Evolutionary conservation across 257 asterid genomes (phyloP).

Genomic region (Nicotiana paniculata): DNA sequence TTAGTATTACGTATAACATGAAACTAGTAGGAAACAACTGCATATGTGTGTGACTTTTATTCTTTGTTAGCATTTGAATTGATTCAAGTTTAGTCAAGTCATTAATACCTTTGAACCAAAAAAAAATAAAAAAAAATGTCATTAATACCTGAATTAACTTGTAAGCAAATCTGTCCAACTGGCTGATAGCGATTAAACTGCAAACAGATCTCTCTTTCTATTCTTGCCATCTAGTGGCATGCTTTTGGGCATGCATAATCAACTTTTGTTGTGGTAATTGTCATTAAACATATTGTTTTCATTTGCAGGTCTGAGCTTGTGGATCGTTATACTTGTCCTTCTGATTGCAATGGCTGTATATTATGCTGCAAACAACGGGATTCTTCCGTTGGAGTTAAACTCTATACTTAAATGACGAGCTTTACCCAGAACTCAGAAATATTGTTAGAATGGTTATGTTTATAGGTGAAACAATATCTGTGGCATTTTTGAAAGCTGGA

Average conservation of each 20-base stretch:
- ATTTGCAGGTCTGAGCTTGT: slow-evolving; percentile 55
- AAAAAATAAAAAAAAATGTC: not conserved
- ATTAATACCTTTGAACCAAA: not conserved
- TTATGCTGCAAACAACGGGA: slow-evolving; percentile 29
- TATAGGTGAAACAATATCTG: not conserved
- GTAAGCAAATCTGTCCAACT: not conserved
- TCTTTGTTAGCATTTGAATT: not conserved
- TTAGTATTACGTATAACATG: not conserved
- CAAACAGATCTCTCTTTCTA: not conserved
- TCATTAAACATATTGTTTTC: not conserved
- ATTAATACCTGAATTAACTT: not conserved
- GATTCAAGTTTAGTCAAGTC: not conserved
- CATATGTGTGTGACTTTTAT: not conserved
- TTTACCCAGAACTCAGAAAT: not conserved
- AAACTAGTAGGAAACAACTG: not conserved
- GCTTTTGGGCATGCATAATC: not conserved
- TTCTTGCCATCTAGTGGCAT: not conserved
- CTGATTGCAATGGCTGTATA: slow-evolving; percentile 53
- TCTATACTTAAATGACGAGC: not conserved
- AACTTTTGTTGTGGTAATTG: not conserved
- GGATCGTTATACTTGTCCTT: slow-evolving; percentile 51
- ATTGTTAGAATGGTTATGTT: not conserved
- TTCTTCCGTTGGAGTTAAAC: slow-evolving; percentile 23
- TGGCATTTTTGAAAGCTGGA: not conserved
- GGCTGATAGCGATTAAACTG: not conserved